Conservation (phyloP, 1,139 yeast species). For the Pichia sp. region DNA sequence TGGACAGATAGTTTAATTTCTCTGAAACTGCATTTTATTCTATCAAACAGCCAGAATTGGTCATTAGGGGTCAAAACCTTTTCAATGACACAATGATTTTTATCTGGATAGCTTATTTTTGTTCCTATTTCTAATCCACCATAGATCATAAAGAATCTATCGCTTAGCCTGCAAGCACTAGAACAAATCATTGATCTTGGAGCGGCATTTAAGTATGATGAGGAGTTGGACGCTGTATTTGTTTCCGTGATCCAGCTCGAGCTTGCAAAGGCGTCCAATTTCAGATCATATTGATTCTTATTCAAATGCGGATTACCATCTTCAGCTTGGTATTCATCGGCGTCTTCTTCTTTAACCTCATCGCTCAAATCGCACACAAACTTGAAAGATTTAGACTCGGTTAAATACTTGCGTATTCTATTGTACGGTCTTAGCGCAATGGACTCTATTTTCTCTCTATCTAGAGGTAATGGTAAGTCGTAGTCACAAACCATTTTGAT, state of each 20-base stretch:
- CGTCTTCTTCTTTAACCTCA: background rate
- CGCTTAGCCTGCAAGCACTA: conserved; percentile 35
- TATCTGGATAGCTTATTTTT: conserved; percentile 27
- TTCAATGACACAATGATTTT: conserved; percentile 31
- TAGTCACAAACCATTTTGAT: conserved; percentile 35
- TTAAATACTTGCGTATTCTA: conserved; percentile 33
- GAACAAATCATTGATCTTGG: conserved; percentile 42
- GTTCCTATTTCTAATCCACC: conserved; percentile 45
- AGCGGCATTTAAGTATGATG: conserved; percentile 3
- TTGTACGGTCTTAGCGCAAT: conserved; percentile 37
- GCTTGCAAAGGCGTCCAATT: background rate
- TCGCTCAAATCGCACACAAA: conserved; percentile 21
- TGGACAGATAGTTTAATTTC: conserved; percentile 37
- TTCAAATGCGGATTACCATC: background rate
- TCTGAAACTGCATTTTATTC: conserved; percentile 34
- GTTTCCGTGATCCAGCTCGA: background rate
- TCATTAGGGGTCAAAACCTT: conserved; percentile 36
- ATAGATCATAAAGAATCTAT: conserved; percentile 39
- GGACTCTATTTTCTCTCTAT: conserved; percentile 35
- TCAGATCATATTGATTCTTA: background rate
- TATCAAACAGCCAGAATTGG: conserved; percentile 41
- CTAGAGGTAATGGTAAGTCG: conserved; percentile 43
- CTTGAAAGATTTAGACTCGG: conserved; percentile 35
- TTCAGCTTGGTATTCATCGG: background rate
- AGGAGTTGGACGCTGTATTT: conserved; percentile 8